These are phyloP conservation scores for Leucoagaricus sp. DNA, from an alignment of 1,284 basidiomycete species.

Conservation along the genomic window DNA sequence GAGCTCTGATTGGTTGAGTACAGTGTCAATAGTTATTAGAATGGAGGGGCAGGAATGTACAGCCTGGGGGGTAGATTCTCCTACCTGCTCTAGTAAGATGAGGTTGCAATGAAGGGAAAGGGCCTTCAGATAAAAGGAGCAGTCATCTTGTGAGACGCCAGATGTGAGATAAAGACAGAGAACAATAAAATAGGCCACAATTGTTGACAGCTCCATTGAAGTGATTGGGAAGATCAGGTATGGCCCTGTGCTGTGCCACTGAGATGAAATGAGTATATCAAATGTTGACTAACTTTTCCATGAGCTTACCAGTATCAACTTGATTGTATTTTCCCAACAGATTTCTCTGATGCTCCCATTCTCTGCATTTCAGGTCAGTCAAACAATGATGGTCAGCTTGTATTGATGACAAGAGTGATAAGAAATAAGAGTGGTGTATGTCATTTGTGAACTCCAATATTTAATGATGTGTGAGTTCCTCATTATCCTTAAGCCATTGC, in stretches of 20 bases:
- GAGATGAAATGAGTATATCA: background rate
- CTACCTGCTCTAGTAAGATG: too few relatives aligned
- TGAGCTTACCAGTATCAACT: background rate
- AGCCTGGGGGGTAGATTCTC: background rate
- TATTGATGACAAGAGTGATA: too few relatives aligned
- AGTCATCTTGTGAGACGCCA: background rate
- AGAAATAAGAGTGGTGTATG: too few relatives aligned
- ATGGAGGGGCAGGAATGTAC: background rate
- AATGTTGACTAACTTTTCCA: background rate
- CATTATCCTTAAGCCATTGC: too few relatives aligned
- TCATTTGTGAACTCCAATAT: too few relatives aligned
- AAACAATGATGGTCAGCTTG: too few relatives aligned
- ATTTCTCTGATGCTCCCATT: background rate
- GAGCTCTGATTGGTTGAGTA: constrained; percentile 10
- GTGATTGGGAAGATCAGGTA: background rate
- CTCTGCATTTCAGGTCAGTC: background rate
- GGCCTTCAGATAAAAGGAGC: background rate
- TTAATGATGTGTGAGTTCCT: too few relatives aligned
- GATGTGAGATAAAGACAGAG: background rate
- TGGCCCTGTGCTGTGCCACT: background rate
- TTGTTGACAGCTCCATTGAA: background rate
- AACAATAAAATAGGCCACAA: background rate
- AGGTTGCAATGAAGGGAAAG: background rate
- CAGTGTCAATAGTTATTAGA: background rate
- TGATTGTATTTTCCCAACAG: background rate